phyloP scores from a whole-genome alignment of 140 eudicot genomes.

The Bidens hawaiensis region DNA sequence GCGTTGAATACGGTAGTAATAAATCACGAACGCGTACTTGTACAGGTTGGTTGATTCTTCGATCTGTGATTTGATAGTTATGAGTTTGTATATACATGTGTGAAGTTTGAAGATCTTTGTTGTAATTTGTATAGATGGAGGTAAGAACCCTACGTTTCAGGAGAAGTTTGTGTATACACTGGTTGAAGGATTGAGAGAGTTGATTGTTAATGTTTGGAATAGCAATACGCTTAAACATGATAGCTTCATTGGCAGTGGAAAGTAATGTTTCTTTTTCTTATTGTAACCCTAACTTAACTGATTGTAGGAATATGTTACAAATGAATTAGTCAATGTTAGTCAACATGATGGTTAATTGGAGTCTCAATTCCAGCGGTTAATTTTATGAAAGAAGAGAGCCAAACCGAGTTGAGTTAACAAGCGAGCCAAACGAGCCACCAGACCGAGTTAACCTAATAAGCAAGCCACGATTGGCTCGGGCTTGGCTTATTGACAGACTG shows the following conservation, averaged over 20 bases:
- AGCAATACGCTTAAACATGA: conserved; percentile 74
- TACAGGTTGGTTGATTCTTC: conserved; percentile 46
- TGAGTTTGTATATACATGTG: neutral
- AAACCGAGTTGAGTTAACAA: too few species aligned
- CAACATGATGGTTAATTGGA: too few species aligned
- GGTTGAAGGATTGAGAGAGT: conserved; percentile 77
- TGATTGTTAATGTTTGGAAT: conserved; percentile 76
- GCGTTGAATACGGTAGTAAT: conserved; percentile 70
- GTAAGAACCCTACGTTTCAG: conserved; percentile 88
- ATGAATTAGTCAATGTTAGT: too few species aligned
- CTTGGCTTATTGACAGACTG: too few species aligned
- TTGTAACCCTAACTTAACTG: too few species aligned
- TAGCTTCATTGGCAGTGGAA: conserved; percentile 85
- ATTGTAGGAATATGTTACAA: too few species aligned
- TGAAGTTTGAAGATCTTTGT: conserved; percentile 11
- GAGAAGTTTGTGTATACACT: conserved; percentile 80
- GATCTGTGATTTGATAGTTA: neutral
- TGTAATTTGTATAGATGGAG: conserved; percentile 61
- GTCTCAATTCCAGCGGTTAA: too few species aligned
- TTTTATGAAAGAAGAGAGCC: too few species aligned
- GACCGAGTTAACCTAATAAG: too few species aligned
- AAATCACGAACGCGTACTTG: conserved; percentile 82
- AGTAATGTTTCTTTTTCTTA: conserved; percentile 39
- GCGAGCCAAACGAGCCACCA: too few species aligned
- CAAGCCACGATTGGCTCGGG: too few species aligned